Evolutionary conservation across 768 basidiomycete genomes (phyloP).

Genomic region (Tricholoma saponaceum): DNA sequence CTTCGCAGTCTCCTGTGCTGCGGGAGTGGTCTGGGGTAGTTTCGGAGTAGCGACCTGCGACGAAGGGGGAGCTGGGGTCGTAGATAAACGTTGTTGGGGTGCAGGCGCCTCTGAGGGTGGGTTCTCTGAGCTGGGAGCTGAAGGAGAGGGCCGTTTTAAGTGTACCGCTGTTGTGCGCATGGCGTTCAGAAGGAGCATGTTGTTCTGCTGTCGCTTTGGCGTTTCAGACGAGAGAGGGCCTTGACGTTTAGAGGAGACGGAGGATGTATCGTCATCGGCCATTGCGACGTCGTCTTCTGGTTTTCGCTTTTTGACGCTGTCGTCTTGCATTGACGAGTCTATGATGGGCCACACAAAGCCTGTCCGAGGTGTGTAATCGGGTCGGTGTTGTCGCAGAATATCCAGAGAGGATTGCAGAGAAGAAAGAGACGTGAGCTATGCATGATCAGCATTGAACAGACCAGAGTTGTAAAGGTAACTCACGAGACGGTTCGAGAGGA

Average conservation of each 20-base stretch:
- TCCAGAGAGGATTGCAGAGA: constrained; percentile 76
- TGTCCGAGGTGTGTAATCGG: constrained; percentile 79
- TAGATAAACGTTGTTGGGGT: constrained; percentile 29
- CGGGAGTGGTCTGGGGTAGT: constrained; percentile 27
- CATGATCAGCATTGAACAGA: not conserved
- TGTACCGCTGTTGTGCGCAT: constrained; percentile 79
- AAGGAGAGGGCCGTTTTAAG: constrained; percentile 49
- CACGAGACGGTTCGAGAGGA: constrained; percentile 83
- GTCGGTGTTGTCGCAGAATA: constrained; percentile 66
- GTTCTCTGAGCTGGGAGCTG: constrained; percentile 27
- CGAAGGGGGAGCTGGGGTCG: constrained; percentile 36
- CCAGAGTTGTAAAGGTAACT: constrained; percentile 16
- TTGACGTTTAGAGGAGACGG: constrained; percentile 21
- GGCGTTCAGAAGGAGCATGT: constrained; percentile 64
- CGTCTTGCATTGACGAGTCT: constrained; percentile 44
- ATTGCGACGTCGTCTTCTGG: constrained; percentile 21
- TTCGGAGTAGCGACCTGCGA: constrained; percentile 26
- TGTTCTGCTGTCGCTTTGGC: constrained; percentile 63
- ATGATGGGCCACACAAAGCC: constrained; percentile 85
- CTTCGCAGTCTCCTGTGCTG: constrained; percentile 46
- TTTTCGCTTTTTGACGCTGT: constrained; percentile 36
- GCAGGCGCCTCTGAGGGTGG: constrained; percentile 28
- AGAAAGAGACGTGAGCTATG: constrained; percentile 63
- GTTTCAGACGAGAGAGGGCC: constrained; percentile 15
- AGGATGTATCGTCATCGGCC: constrained; percentile 12